These are phyloP conservation scores for Neurospora sp. DNA, from an alignment of 495 filamentous ascomycete species.

Conservation along the genomic window DNA sequence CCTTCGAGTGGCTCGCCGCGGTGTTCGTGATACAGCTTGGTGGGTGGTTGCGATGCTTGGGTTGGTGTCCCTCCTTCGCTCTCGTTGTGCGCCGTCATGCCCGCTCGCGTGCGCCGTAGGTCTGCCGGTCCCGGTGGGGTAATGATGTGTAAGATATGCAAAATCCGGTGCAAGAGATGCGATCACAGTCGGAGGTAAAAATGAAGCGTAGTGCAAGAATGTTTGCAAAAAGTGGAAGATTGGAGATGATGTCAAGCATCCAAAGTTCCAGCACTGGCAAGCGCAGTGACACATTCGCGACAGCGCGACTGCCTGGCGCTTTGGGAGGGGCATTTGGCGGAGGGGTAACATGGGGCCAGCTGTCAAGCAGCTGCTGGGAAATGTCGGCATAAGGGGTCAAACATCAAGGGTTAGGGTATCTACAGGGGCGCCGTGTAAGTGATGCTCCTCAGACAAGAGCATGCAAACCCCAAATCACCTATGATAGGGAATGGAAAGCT, in stretches of 20 bases:
- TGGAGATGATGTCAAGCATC: not conserved
- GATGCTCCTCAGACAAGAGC: not conserved
- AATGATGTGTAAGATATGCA: not conserved
- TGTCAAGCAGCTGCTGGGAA: not conserved
- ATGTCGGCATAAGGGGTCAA: too few relatives aligned
- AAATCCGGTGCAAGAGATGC: not conserved
- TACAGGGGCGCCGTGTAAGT: not conserved
- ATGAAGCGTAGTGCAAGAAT: not conserved
- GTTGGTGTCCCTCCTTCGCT: not conserved
- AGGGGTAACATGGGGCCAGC: not conserved
- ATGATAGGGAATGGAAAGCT: too few relatives aligned
- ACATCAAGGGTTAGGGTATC: not conserved
- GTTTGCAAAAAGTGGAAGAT: not conserved
- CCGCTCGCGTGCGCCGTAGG: not conserved
- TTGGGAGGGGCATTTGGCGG: not conserved
- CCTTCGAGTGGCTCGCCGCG: conserved; percentile 2
- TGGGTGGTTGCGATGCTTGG: not conserved
- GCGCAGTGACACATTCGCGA: not conserved
- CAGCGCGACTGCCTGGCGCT: not conserved
- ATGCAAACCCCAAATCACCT: too few relatives aligned
- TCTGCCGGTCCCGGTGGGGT: not conserved
- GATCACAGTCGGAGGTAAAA: not conserved
- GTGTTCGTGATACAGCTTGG: not conserved
- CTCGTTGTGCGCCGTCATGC: not conserved
- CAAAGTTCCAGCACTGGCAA: not conserved